These are phyloP conservation scores for Cutaneotrichosporon spelunceum DNA, from an alignment of 1,284 basidiomycete genomes.

Conservation along the genomic window DNA sequence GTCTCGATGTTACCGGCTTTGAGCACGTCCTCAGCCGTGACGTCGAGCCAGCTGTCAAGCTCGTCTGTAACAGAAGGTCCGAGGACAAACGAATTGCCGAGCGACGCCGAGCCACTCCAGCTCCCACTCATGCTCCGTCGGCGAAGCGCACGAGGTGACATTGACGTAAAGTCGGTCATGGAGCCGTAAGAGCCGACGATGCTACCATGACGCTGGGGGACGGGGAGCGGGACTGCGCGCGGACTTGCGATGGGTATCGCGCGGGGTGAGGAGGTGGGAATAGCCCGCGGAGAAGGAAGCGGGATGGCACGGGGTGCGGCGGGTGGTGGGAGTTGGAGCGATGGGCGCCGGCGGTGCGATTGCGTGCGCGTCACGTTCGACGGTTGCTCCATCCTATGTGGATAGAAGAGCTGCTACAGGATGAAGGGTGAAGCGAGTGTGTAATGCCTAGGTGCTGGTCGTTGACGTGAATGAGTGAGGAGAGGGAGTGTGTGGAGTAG, in stretches of 20 bases:
- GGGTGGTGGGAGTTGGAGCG: slow-evolving; percentile 16
- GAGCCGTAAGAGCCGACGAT: slow-evolving; percentile 26
- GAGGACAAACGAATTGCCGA: slow-evolving; percentile 22
- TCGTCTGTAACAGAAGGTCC: slow-evolving; percentile 18
- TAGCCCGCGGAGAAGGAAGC: not conserved
- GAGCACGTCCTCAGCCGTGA: slow-evolving; percentile 17
- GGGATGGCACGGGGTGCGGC: not conserved
- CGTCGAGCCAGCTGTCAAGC: slow-evolving; percentile 32
- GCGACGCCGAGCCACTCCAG: slow-evolving; percentile 12
- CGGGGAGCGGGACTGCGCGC: slow-evolving; percentile 25
- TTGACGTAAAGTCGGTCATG: slow-evolving; percentile 18
- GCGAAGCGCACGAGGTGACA: slow-evolving; percentile 14
- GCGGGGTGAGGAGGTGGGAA: slow-evolving; percentile 14
- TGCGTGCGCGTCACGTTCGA: not conserved
- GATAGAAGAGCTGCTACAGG: not conserved
- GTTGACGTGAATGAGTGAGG: not conserved
- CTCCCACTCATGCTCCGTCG: slow-evolving; percentile 15
- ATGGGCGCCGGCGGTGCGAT: slow-evolving; percentile 19
- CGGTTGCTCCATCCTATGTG: slow-evolving; percentile 1
- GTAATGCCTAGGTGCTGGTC: not conserved
- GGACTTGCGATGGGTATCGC: slow-evolving; percentile 24
- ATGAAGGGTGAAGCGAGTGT: not conserved
- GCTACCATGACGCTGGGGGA: slow-evolving; percentile 32
- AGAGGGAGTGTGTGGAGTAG: not conserved
- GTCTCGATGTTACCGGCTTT: not conserved